These are phyloP conservation scores for Clonostachys sp. DNA, from an alignment of 2,329 filamentous ascomycete species.

Conservation along the genomic window DNA sequence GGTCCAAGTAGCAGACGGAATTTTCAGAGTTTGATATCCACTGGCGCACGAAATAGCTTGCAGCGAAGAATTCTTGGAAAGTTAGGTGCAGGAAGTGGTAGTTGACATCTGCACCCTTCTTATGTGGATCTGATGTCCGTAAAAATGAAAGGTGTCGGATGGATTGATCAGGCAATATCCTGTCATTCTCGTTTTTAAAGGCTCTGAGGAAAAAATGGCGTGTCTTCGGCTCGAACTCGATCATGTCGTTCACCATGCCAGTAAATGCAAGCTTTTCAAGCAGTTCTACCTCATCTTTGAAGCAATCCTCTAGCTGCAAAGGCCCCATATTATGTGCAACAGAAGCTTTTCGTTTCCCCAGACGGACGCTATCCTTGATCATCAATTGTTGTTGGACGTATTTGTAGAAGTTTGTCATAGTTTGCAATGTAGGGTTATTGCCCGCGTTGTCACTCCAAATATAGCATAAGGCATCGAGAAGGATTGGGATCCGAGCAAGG, in stretches of 20 bases:
- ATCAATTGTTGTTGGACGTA: conserved; percentile 26
- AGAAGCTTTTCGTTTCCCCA: conserved; percentile 6
- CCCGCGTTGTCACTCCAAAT: conserved; percentile 24
- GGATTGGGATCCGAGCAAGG: conserved; percentile 36
- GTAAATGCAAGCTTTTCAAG: conserved; percentile 26
- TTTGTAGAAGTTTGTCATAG: conserved; percentile 27
- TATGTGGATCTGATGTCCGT: conserved; percentile 15
- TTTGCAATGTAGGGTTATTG: no score
- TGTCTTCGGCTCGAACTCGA: conserved; percentile 20
- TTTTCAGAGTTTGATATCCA: conserved; percentile 12
- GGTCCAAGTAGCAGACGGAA: no score
- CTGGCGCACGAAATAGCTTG: conserved; percentile 26
- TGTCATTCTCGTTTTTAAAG: neutral
- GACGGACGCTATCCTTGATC: conserved; percentile 26
- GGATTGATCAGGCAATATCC: no score
- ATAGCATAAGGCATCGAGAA: conserved; percentile 35
- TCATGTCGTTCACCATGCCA: conserved; percentile 21
- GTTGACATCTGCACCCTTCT: neutral
- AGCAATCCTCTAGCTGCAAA: no score
- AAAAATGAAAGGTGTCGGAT: conserved; percentile 24
- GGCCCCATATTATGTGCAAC: neutral
- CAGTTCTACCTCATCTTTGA: conserved; percentile 10
- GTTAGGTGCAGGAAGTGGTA: conserved; percentile 37
- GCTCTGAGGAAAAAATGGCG: neutral
- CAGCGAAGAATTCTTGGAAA: conserved; percentile 36